phyloP scores from a whole-genome alignment of 257 asterid genomes.

The Perilla frutescens region DNA sequence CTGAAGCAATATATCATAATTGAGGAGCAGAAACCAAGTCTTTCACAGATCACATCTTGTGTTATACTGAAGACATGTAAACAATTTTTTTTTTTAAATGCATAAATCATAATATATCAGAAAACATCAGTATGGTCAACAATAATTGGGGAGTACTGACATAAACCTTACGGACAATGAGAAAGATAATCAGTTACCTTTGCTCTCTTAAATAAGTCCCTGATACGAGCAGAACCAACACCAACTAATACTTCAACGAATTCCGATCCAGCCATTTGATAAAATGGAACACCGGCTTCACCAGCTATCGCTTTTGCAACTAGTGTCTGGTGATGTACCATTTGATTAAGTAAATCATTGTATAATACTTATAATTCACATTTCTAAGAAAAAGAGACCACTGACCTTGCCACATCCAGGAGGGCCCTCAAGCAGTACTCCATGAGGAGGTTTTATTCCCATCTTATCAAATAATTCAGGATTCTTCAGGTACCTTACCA shows the following conservation, averaged over 20 bases:
- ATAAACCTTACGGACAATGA: constrained; percentile 4
- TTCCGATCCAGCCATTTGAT: constrained; percentile 99
- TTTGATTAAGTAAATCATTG: constrained; percentile 9
- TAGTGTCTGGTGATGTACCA: constrained; percentile 65
- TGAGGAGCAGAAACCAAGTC: constrained; percentile 20
- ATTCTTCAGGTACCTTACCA: constrained; percentile 96
- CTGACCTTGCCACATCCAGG: constrained; percentile 99
- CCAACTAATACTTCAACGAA: constrained; percentile 97
- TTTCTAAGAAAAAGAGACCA: constrained; percentile 28
- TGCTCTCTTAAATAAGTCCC: constrained; percentile 98
- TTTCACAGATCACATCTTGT: constrained; percentile 2
- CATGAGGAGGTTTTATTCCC: constrained; percentile 99
- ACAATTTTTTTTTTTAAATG: neutral
- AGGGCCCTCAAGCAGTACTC: constrained; percentile 99
- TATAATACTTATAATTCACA: constrained; percentile 22
- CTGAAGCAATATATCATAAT: neutral
- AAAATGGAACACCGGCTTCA: constrained; percentile 99
- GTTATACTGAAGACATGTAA: constrained; percentile 14
- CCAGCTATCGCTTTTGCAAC: constrained; percentile 99
- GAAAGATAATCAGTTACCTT: constrained; percentile 58
- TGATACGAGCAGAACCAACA: constrained; percentile 98
- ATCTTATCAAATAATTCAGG: constrained; percentile 93
- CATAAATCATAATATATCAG: constrained; percentile 14
- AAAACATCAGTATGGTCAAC: constrained; percentile 14
- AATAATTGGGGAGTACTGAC: neutral